Conservation (phyloP, 352 stramenopile species). For the Globisporangium uncinulatum region DNA sequence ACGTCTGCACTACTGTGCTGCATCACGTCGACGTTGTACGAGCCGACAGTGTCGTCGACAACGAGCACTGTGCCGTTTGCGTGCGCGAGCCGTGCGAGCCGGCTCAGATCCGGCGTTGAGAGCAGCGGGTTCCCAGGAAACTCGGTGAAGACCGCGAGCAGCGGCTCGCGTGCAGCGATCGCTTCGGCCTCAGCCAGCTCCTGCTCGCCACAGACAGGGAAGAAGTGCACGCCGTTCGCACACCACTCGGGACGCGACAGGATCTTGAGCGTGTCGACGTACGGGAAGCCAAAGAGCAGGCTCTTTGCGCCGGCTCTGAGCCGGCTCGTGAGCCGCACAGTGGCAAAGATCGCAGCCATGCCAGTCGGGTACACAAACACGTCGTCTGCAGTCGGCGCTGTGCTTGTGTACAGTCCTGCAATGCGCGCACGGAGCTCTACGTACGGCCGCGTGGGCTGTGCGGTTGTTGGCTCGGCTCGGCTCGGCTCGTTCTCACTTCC, state of each 20-base stretch:
- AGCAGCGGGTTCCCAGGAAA: constrained; percentile 92
- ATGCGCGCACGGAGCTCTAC: constrained; percentile 42
- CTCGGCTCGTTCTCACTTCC: constrained; percentile 7
- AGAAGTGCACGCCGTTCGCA: constrained; percentile 84
- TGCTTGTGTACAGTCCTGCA: constrained; percentile 31
- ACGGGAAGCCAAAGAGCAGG: constrained; percentile 92
- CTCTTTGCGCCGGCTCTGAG: constrained; percentile 41
- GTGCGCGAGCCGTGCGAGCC: constrained; percentile 78
- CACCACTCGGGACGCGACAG: constrained; percentile 84
- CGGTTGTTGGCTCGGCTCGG: too few relatives aligned
- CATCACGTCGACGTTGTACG: constrained; percentile 90
- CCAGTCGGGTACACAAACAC: constrained; percentile 85
- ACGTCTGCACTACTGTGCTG: constrained; percentile 73
- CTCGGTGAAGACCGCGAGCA: constrained; percentile 90
- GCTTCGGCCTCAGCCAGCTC: constrained; percentile 55
- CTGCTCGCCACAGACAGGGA: constrained; percentile 68
- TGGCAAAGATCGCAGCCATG: constrained; percentile 86
- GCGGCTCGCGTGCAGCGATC: constrained; percentile 61
- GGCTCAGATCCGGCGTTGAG: constrained; percentile 74
- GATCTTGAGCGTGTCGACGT: constrained; percentile 93
- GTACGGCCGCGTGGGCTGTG: constrained; percentile 22
- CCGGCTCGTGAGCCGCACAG: constrained; percentile 62
- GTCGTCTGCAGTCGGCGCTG: constrained; percentile 2
- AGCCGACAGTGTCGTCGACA: constrained; percentile 89
- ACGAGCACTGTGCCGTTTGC: constrained; percentile 82